phyloP scores from a whole-genome alignment of 2,329 filamentous ascomycete genomes.

The Beauveria asiatica region DNA sequence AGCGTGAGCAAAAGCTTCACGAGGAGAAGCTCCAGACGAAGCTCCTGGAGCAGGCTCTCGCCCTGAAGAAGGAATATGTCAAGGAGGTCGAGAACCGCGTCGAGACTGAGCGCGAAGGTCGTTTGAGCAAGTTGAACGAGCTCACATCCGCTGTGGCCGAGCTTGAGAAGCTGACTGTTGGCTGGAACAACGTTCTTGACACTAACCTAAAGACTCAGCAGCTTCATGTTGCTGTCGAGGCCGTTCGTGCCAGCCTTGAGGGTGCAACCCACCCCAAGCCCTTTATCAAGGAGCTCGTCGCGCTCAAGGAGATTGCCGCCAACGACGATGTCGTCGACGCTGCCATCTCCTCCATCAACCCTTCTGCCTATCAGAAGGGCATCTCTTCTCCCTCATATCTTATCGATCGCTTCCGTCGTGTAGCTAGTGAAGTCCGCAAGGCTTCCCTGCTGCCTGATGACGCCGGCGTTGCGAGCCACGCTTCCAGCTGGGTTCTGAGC shows the following conservation, averaged over 20 bases:
- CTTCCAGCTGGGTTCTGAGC: slow-evolving; percentile 80
- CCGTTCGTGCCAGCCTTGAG: slow-evolving; percentile 76
- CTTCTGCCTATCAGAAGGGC: slow-evolving; percentile 83
- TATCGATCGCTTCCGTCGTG: slow-evolving; percentile 90
- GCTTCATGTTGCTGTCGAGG: slow-evolving; percentile 90
- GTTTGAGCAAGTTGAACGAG: slow-evolving; percentile 76
- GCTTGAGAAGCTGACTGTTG: slow-evolving; percentile 76
- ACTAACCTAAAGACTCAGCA: slow-evolving; percentile 89
- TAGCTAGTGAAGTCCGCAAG: slow-evolving; percentile 88
- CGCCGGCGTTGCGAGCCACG: slow-evolving; percentile 89
- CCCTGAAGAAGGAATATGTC: slow-evolving; percentile 78
- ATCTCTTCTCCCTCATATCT: slow-evolving; percentile 77
- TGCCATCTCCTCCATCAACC: slow-evolving; percentile 94
- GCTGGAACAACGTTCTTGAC: slow-evolving; percentile 88
- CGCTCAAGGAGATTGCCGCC: slow-evolving; percentile 82
- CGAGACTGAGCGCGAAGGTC: slow-evolving; percentile 78
- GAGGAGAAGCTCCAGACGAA: slow-evolving; percentile 78
- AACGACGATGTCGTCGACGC: slow-evolving; percentile 83
- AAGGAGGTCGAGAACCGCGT: slow-evolving; percentile 71
- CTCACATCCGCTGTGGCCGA: slow-evolving; percentile 70
- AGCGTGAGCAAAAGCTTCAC: slow-evolving; percentile 69
- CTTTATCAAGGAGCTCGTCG: slow-evolving; percentile 87
- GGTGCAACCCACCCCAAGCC: slow-evolving; percentile 64
- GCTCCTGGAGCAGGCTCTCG: slow-evolving; percentile 82
- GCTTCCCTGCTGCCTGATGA: slow-evolving; percentile 86